These are phyloP conservation scores for Cajanus cajan DNA, from an alignment of 306 rosid species.

Conservation along the genomic window DNA sequence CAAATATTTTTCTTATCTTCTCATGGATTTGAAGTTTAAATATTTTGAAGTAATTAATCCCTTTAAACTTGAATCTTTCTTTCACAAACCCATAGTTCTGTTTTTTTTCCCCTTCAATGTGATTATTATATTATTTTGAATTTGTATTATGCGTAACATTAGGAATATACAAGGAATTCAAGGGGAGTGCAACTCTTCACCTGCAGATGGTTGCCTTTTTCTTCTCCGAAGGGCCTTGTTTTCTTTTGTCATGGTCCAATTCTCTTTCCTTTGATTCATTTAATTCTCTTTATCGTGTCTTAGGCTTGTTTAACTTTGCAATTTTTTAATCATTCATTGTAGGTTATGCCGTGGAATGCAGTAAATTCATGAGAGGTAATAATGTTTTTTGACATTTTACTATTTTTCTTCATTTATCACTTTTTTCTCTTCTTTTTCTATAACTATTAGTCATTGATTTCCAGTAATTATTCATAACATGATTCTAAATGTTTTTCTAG, in stretches of 20 bases:
- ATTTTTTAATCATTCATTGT: conserved; percentile 11
- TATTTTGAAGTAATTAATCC: not conserved
- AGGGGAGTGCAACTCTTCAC: conserved; percentile 74
- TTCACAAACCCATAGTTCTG: not conserved
- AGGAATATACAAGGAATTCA: conserved; percentile 58
- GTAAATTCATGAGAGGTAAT: conserved; percentile 75
- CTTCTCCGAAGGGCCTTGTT: conserved; percentile 69
- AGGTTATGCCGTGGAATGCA: conserved; percentile 94
- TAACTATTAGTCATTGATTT: not conserved
- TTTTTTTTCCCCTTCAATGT: not conserved
- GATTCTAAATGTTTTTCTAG: not conserved
- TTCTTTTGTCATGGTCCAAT: conserved; percentile 84
- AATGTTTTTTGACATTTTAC: not conserved
- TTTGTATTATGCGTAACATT: not conserved
- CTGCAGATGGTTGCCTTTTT: conserved; percentile 76
- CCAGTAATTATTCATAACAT: not conserved
- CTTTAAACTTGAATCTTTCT: not conserved
- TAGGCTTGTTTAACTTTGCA: not conserved
- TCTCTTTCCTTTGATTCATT: not conserved
- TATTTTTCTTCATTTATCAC: not conserved
- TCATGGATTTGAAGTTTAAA: not conserved
- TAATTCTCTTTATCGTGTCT: not conserved
- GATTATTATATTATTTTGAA: not conserved
- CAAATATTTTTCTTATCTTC: not conserved
- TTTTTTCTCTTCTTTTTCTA: not conserved